Percentiles rank a stretch among this genome's conserved stretches.
These are phyloP conservation scores for Eimeria falciformis DNA, from an alignment of 169 alveolate genomes.

Conservation along the genomic window DNA sequence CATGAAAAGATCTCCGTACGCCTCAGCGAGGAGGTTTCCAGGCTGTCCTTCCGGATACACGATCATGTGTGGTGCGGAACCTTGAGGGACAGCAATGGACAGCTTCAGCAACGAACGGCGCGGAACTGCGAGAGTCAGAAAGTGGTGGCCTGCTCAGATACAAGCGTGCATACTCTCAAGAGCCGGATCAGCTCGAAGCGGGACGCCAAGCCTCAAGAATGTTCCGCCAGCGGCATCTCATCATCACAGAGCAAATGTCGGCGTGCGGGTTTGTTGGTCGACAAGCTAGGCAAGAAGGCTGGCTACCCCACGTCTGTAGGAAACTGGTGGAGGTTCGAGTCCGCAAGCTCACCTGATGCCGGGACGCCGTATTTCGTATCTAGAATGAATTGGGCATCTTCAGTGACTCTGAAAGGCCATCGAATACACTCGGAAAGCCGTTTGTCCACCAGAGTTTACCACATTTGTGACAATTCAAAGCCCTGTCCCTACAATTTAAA, in stretches of 20 bases:
- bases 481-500: slow-evolving; percentile 1
- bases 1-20: slow-evolving; percentile 67
- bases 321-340: background rate
- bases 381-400: slow-evolving; percentile 37
- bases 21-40: slow-evolving; percentile 30
- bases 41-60: slow-evolving; percentile 65
- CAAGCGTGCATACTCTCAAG: background rate
- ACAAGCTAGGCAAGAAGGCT: too few relatives aligned
- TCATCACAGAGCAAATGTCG: too few relatives aligned
- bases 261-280: too few relatives aligned
- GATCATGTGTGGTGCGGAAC: slow-evolving; percentile 46
- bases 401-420: slow-evolving; percentile 9
- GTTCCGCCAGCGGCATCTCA: too few relatives aligned
- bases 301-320: too few relatives aligned
- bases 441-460: background rate
- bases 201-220: too few relatives aligned
- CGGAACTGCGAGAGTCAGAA: slow-evolving; percentile 22
- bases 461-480: background rate
- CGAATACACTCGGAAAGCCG: background rate
- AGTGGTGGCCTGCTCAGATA: slow-evolving; percentile 37
- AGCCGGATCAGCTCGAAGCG: too few relatives aligned
- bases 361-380: slow-evolving; percentile 56
- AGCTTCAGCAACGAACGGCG: slow-evolving; percentile 36
- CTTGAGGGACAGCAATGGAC: slow-evolving; percentile 2
- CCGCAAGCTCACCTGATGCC: slow-evolving; percentile 5